Evolutionary conservation across 208 protist genomes (phyloP).

Genomic region (Leishmania major): DNA sequence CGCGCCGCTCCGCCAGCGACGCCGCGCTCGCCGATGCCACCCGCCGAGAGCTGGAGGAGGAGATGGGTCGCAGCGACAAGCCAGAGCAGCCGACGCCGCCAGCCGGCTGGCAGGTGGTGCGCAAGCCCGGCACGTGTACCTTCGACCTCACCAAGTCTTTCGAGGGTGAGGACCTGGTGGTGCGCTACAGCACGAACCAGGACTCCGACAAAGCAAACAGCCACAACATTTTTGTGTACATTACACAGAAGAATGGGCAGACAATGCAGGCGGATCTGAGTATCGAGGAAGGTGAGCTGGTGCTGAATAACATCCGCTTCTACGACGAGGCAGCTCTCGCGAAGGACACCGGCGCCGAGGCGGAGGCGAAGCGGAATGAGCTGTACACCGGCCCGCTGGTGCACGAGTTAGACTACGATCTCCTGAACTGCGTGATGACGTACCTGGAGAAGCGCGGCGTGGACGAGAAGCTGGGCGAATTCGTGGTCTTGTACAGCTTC

Average conservation of each 20-base stretch:
- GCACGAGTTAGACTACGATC: conserved; percentile 74
- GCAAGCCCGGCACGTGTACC: conserved; percentile 59
- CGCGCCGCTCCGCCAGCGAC: conserved; percentile 60
- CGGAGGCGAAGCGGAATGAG: conserved; percentile 40
- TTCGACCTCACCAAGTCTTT: conserved; percentile 74
- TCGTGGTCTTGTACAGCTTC: conserved; percentile 78
- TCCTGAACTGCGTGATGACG: conserved; percentile 75
- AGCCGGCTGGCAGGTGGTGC: conserved; percentile 69
- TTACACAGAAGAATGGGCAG: conserved; percentile 55
- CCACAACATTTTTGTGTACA: conserved; percentile 65
- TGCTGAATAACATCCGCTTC: conserved; percentile 79
- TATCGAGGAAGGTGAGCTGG: conserved; percentile 83
- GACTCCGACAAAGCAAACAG: conserved; percentile 46
- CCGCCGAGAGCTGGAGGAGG: conserved; percentile 82
- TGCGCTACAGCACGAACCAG: conserved; percentile 69
- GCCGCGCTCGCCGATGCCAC: conserved; percentile 54
- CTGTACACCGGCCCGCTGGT: conserved; percentile 82
- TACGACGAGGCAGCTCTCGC: conserved; percentile 64
- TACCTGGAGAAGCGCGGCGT: conserved; percentile 87
- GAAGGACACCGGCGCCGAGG: conserved; percentile 62
- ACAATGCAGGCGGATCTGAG: conserved; percentile 72
- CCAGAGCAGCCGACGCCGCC: conserved; percentile 77
- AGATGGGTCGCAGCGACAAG: conserved; percentile 73
- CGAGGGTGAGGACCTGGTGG: conserved; percentile 82
- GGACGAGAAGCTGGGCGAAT: conserved; percentile 81